phyloP scores from a whole-genome alignment of 2,329 filamentous ascomycete genomes.

The Neopestalotiopsis sp. region DNA sequence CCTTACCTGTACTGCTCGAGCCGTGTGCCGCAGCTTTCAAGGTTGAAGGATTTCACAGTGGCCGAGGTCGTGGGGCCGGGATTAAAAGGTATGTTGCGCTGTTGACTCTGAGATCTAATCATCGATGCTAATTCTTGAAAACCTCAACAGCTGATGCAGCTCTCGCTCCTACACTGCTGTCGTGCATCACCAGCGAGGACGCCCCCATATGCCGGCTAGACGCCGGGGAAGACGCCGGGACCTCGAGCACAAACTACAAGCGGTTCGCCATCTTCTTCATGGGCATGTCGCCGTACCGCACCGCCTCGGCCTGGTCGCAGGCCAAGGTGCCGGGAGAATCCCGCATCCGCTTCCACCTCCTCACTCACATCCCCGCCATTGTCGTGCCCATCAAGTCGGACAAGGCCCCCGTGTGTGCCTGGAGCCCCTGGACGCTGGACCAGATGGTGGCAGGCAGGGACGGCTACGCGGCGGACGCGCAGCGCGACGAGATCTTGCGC shows the following conservation, averaged over 20 bases:
- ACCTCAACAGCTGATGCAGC: slow-evolving; percentile 15
- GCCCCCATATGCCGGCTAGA: slow-evolving; percentile 23
- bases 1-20: slow-evolving; percentile 25
- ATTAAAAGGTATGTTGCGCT: slow-evolving; percentile 19
- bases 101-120: not conserved
- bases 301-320: slow-evolving; percentile 25
- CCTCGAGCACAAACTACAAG: slow-evolving; percentile 17
- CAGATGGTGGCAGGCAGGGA: slow-evolving; percentile 23
- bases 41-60: slow-evolving; percentile 25
- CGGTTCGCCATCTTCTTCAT: slow-evolving; percentile 23
- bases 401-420: slow-evolving; percentile 23
- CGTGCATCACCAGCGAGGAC: slow-evolving; percentile 20
- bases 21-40: slow-evolving; percentile 23
- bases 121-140: not conserved
- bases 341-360: slow-evolving; percentile 23
- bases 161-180: slow-evolving; percentile 24
- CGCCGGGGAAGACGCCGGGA: slow-evolving; percentile 16
- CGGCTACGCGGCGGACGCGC: slow-evolving; percentile 17
- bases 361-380: slow-evolving; percentile 26
- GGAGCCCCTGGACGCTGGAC: slow-evolving; percentile 26
- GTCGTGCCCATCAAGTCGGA: slow-evolving; percentile 23
- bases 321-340: slow-evolving; percentile 25
- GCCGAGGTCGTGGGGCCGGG: slow-evolving; percentile 23
- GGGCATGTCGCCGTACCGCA: slow-evolving; percentile 26
- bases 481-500: slow-evolving; percentile 21